phyloP scores from a whole-genome alignment of 306 rosid genomes.

The Senna tora region DNA sequence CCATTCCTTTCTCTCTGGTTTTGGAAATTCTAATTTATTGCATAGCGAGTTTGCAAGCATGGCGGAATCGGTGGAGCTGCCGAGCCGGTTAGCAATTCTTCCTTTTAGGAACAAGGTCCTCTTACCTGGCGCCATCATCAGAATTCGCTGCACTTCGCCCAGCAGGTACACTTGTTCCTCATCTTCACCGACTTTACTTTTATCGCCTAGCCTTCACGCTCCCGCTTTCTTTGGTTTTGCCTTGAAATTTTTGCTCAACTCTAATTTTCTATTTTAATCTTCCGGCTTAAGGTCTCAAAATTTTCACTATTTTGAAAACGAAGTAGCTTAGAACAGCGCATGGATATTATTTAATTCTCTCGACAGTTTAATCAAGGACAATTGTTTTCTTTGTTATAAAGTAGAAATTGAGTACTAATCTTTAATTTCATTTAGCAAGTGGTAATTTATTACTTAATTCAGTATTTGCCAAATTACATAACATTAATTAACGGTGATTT shows the following conservation, averaged over 20 bases:
- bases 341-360: background rate
- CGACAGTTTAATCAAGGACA: background rate
- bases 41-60: slow-evolving; percentile 47
- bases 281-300: background rate
- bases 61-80: slow-evolving; percentile 92
- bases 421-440: background rate
- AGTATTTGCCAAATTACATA: background rate
- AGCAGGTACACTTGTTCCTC: slow-evolving; percentile 59
- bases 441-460: slow-evolving; percentile 1
- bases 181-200: background rate
- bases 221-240: background rate
- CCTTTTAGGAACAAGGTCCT: slow-evolving; percentile 98
- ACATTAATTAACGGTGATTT: background rate
- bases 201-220: background rate
- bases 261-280: background rate
- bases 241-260: slow-evolving; percentile 1
- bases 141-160: slow-evolving; percentile 97
- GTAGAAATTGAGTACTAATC: background rate
- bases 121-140: slow-evolving; percentile 91
- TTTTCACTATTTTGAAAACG: background rate
- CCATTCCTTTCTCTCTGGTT: slow-evolving; percentile 13
- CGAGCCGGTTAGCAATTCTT: slow-evolving; percentile 92
- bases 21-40: background rate
- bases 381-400: slow-evolving; percentile 2
- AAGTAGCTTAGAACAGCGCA: background rate